A percentile compares a stretch with the other conserved stretches of the same genome.
These are phyloP conservation scores for Cyamopsis tetragonoloba DNA, from an alignment of 306 rosid species.

Conservation along the genomic window DNA sequence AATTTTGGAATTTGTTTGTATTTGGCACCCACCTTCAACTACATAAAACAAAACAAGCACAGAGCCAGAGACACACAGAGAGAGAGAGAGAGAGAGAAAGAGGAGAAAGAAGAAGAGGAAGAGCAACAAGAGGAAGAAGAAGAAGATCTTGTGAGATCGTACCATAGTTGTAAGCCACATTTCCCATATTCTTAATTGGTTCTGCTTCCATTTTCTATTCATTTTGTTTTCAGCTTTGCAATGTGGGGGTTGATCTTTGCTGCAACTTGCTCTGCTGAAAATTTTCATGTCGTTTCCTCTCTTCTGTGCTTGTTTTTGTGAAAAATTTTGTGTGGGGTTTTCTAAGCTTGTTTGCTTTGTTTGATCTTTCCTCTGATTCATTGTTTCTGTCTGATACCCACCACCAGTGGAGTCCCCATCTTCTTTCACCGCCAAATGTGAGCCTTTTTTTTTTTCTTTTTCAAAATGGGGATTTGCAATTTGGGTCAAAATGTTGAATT, in stretches of 20 bases:
- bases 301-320: conserved; percentile 10
- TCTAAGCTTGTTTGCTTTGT: neutral
- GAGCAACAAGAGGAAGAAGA: neutral
- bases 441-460: conserved; percentile 1
- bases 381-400: neutral
- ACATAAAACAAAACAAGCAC: conserved; percentile 26
- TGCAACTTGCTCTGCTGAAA: conserved; percentile 22
- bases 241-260: conserved; percentile 41
- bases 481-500: conserved; percentile 30
- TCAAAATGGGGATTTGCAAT: neutral
- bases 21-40: conserved; percentile 25
- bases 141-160: conserved; percentile 70
- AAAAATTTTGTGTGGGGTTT: neutral
- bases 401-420: neutral
- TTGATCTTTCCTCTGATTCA: conserved; percentile 19
- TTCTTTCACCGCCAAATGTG: conserved; percentile 16
- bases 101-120: neutral
- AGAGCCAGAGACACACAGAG: conserved; percentile 11
- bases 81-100: neutral
- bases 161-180: conserved; percentile 26
- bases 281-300: conserved; percentile 1
- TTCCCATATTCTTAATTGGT: conserved; percentile 26
- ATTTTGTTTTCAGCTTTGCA: conserved; percentile 17
- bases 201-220: conserved; percentile 1
- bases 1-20: conserved; percentile 33